Conservation (phyloP, 1,139 yeast genomes). For the Chernovozyma aurita region DNA sequence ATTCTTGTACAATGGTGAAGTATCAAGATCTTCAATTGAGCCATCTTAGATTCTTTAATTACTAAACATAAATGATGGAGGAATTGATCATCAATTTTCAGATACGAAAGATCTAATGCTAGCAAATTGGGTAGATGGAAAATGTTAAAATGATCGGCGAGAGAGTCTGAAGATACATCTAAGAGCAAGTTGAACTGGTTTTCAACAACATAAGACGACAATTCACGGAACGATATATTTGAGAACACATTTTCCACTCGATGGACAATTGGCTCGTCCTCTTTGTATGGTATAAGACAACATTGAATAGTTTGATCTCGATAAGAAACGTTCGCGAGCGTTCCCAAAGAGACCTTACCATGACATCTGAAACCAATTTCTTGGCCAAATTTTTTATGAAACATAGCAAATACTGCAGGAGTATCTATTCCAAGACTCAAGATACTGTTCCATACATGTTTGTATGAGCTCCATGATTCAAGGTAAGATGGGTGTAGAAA, state of each 20-base stretch:
- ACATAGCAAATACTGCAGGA: slow-evolving; percentile 23
- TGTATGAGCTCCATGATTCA: slow-evolving; percentile 25
- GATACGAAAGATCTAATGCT: slow-evolving; percentile 31
- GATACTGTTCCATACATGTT: slow-evolving; percentile 29
- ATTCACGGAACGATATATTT: slow-evolving; percentile 15
- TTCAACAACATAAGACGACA: slow-evolving; percentile 1
- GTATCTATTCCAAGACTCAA: slow-evolving; percentile 26
- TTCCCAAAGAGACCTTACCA: neutral
- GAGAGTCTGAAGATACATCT: neutral
- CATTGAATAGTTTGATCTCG: neutral
- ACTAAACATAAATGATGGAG: slow-evolving; percentile 22
- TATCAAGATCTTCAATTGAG: slow-evolving; percentile 20
- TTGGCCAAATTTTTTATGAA: slow-evolving; percentile 21
- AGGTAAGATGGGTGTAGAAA: slow-evolving; percentile 19
- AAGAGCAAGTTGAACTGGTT: slow-evolving; percentile 1
- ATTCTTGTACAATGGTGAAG: slow-evolving; percentile 24
- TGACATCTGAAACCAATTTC: slow-evolving; percentile 24
- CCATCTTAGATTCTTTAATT: slow-evolving; percentile 20
- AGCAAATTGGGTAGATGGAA: slow-evolving; percentile 27
- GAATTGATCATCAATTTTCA: slow-evolving; percentile 25
- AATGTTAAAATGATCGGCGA: slow-evolving; percentile 8
- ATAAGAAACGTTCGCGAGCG: neutral
- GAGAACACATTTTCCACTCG: slow-evolving; percentile 34
- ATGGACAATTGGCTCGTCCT: slow-evolving; percentile 14
- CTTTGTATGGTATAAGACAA: slow-evolving; percentile 8